Conservation (phyloP, 345 rosid species). For the Leavenworthia alabamica region DNA sequence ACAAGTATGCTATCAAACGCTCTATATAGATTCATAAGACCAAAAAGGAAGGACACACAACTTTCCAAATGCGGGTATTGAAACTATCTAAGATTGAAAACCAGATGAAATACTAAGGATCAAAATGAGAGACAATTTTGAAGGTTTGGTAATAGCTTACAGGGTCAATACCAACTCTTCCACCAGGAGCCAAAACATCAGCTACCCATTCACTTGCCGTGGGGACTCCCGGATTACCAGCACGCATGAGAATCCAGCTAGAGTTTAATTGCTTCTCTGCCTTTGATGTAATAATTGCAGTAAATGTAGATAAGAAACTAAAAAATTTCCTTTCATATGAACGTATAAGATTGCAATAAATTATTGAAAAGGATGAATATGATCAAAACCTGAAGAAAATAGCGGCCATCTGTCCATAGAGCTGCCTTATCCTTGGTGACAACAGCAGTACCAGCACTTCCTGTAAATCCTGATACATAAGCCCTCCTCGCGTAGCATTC, state of each 20-base stretch:
- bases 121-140: not conserved
- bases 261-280: constrained; percentile 81
- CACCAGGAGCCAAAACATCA: constrained; percentile 75
- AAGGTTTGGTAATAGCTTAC: constrained; percentile 50
- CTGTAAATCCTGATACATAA: constrained; percentile 78
- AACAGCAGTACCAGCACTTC: constrained; percentile 91
- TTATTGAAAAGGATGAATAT: not conserved
- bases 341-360: not conserved
- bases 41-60: not conserved
- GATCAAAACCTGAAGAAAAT: constrained; percentile 82
- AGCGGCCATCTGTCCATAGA: constrained; percentile 96
- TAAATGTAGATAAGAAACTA: constrained; percentile 1
- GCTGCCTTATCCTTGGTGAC: constrained; percentile 89
- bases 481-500: constrained; percentile 85
- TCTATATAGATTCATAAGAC: not conserved
- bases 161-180: constrained; percentile 91
- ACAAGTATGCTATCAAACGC: not conserved
- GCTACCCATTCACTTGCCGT: constrained; percentile 83
- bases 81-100: not conserved
- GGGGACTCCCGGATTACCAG: constrained; percentile 87
- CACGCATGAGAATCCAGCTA: constrained; percentile 90
- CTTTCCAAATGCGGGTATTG: not conserved
- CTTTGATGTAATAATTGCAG: constrained; percentile 29
- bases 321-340: not conserved
- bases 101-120: not conserved